Evolutionary conservation across 2,329 filamentous ascomycete genomes (phyloP).

Genomic region (Botryotinia convoluta): DNA sequence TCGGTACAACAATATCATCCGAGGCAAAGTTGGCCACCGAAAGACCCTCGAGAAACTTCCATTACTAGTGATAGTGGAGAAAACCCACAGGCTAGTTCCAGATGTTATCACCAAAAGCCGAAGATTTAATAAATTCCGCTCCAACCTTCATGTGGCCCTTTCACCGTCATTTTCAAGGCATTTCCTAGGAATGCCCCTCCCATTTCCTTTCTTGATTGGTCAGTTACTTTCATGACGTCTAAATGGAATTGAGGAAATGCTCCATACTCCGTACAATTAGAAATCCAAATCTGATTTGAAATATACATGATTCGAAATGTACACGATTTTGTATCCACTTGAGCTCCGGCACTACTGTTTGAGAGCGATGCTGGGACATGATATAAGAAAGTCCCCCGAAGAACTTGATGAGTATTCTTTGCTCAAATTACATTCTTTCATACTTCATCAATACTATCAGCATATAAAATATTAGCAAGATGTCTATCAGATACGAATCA

Average conservation of each 20-base stretch:
- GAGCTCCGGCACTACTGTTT: background rate
- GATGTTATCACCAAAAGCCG: background rate
- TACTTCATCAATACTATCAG: background rate
- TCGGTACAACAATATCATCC: background rate
- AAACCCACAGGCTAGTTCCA: conserved; percentile 1
- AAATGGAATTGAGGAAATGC: background rate
- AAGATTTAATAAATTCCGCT: background rate
- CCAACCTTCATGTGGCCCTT: background rate
- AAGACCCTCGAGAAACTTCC: background rate
- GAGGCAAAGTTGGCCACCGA: background rate
- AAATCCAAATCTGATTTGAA: background rate
- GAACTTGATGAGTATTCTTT: no score
- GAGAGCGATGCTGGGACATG: background rate
- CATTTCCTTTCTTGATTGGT: background rate
- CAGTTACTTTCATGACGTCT: background rate
- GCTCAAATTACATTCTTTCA: background rate
- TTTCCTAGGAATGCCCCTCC: background rate
- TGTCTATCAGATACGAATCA: conserved; percentile 32
- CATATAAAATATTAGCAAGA: conserved; percentile 20
- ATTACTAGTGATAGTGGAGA: background rate
- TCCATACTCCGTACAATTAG: background rate
- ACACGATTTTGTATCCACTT: background rate
- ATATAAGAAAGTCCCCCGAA: background rate
- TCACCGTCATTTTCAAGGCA: background rate
- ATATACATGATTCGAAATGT: background rate